Base-by-base conservation (phyloP, 192 early-diverging fungal species). In the Gryganskiella cystojenkinii region DNA sequence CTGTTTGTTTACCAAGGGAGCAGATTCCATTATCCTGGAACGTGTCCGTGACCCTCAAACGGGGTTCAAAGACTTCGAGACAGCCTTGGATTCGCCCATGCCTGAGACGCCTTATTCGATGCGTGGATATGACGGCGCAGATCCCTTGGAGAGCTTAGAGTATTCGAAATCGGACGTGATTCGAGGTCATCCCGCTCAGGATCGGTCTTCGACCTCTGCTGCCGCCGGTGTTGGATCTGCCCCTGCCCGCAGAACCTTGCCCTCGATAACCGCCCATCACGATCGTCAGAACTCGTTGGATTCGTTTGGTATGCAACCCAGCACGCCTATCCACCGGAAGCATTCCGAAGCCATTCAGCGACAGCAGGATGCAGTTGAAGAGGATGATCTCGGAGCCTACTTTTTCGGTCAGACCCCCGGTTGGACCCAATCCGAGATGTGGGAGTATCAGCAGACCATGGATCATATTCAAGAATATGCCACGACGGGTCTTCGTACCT, bases 1-100 rank as follows among this genome's bases (percentile, higher is more conserved):
- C 53, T 85, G 89, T 13, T 74, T 98, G 50, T 89, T 93, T 71
- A 92, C 91, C 80, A 96, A 98, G 84, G 96, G 96, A 28, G 95
- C 95, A 2, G 95, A 97, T 75, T 95, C 94, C 8, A 90, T 95
- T 24, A 87, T 97, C 56, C 80, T 94, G 57, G 92, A 90, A 55
- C 84, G 91, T 2, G 80, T 92, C 19, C 66, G 66, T 31, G 65
- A 69, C 43, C 71, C 71, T 25, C 58, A 71, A 22, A 80, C 69
- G 10, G 70, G 70, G 15, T 54, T 71, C 19, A 46, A 37, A 7
- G 66, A 68, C n/a, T 64, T 68, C 52, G 54, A 68, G n/a, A 64
- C n/a, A n/a, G n/a, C 47, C 44, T 11, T 64, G 51, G 70, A 68
- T 14, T 62, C 65, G 0, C 64, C 68, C 13, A 62, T 62, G 43